These are phyloP conservation scores for Cydonia oblonga DNA, from an alignment of 331 rosid species.

Conservation along the genomic window DNA sequence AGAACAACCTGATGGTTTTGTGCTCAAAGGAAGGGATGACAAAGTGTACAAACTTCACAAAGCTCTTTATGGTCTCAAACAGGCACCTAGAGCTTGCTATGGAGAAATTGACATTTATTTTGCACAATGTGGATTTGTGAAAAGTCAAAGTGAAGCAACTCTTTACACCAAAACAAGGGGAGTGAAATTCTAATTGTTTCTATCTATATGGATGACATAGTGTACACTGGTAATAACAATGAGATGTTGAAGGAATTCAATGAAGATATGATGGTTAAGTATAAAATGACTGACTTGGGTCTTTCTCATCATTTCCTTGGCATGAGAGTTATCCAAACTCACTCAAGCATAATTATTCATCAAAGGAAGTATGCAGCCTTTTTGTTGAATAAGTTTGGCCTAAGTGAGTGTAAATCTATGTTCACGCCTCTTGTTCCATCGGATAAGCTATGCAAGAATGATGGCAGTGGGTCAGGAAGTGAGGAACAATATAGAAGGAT, in stretches of 20 bases:
- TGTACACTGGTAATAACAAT: neutral
- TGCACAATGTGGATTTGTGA: neutral
- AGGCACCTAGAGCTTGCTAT: neutral
- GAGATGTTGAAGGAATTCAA: neutral
- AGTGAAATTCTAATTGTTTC: no score
- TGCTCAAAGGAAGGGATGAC: neutral
- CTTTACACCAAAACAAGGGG: no score
- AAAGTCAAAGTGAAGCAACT: no score
- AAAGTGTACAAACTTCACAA: neutral
- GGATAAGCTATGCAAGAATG: neutral
- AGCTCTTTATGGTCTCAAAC: neutral
- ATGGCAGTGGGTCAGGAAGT: neutral
- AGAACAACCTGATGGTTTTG: neutral
- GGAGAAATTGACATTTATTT: neutral
- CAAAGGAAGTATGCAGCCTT: no score
- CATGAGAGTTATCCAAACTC: no score
- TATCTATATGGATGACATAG: neutral
- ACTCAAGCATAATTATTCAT: no score
- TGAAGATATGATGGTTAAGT: neutral
- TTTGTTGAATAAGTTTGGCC: neutral
- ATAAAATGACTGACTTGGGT: neutral
- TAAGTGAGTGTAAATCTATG: neutral
- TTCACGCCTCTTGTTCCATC: neutral
- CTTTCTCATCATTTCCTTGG: no score
- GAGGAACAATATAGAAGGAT: no score